phyloP scores from a whole-genome alignment of 768 basidiomycete genomes.

The Russula griseocarnosa region DNA sequence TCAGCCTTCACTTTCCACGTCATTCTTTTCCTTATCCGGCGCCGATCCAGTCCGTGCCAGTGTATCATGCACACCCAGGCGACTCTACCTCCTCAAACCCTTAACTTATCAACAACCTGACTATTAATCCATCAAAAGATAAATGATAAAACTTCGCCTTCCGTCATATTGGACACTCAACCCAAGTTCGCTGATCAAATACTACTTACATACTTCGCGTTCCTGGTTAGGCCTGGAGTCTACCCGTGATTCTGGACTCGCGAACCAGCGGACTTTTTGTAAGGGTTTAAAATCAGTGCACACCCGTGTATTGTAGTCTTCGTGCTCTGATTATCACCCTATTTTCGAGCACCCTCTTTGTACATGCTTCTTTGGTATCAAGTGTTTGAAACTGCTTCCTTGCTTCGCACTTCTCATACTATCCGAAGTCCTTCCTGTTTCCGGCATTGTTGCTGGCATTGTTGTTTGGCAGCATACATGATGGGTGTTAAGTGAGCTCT shows the following conservation, averaged over 20 bases:
- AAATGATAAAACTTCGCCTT: not conserved
- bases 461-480: not conserved
- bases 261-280: not conserved
- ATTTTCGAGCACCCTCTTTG: not conserved
- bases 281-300: not conserved
- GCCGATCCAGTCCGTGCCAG: not conserved
- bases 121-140: slow-evolving; percentile 13
- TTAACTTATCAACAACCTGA: slow-evolving; percentile 9
- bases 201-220: not conserved
- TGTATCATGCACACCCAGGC: not conserved
- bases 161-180: not conserved
- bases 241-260: not conserved
- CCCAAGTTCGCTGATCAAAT: not conserved
- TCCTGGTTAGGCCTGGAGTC: not conserved
- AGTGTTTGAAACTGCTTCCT: not conserved
- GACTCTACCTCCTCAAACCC: not conserved
- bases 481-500: slow-evolving; percentile 3
- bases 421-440: slow-evolving; percentile 3
- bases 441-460: slow-evolving; percentile 6
- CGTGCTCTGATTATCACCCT: not conserved
- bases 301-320: not conserved
- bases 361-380: slow-evolving; percentile 1
- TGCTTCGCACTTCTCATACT: not conserved
- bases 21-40: slow-evolving; percentile 1
- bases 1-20: not conserved